A percentile compares a stretch with the other conserved stretches of the same genome.
These are phyloP conservation scores for Ensete ventricosum DNA, from an alignment of 176 grass and related monocot genomes.

Conservation along the genomic window DNA sequence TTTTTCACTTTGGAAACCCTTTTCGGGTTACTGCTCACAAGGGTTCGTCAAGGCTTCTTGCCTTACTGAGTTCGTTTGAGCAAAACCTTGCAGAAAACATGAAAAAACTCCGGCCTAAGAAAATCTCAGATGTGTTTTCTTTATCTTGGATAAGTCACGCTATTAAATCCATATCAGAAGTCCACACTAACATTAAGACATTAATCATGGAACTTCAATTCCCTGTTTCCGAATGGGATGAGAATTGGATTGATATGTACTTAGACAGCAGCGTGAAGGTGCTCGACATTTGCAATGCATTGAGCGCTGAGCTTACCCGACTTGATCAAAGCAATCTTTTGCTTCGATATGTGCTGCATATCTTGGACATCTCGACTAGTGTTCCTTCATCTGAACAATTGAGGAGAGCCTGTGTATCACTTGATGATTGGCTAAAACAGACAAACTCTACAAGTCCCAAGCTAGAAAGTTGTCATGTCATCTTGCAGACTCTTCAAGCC, in stretches of 20 bases:
- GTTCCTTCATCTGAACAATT: constrained; percentile 40
- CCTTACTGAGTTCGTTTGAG: constrained; percentile 40
- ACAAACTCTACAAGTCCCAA: constrained; percentile 25
- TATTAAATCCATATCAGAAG: constrained; percentile 36
- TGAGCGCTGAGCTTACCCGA: constrained; percentile 63
- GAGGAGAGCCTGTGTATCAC: constrained; percentile 28
- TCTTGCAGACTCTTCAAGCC: constrained; percentile 42
- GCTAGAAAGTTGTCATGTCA: constrained; percentile 41
- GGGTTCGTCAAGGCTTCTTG: constrained; percentile 39
- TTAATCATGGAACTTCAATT: constrained; percentile 68
- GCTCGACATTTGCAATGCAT: constrained; percentile 61
- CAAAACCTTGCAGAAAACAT: constrained; percentile 39
- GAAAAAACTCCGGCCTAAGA: constrained; percentile 49
- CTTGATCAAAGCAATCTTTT: constrained; percentile 74
- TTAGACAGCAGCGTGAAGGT: constrained; percentile 71
- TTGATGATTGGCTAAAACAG: constrained; percentile 53
- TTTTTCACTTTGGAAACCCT: constrained; percentile 50
- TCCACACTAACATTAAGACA: constrained; percentile 37
- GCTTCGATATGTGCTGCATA: constrained; percentile 50
- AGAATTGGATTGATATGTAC: constrained; percentile 86
- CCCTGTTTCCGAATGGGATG: constrained; percentile 78
- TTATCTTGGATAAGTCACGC: constrained; percentile 61
- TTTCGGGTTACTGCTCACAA: constrained; percentile 39
- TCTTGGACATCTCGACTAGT: constrained; percentile 23
- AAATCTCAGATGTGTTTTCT: constrained; percentile 38